phyloP scores from a whole-genome alignment of 257 asterid species.

The Solanum chilense region DNA sequence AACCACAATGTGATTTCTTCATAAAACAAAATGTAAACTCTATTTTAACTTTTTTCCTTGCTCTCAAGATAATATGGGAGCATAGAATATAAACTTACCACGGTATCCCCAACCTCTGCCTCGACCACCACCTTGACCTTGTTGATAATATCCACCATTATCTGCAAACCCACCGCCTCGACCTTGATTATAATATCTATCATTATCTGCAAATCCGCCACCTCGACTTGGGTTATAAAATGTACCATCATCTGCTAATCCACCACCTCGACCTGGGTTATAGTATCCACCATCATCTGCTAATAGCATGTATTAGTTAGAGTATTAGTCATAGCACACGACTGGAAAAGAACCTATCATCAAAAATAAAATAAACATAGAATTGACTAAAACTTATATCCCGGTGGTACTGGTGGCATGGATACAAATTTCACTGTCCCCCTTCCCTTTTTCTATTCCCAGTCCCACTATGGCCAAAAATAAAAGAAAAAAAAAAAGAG shows the following conservation, averaged over 20 bases:
- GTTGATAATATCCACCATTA: neutral
- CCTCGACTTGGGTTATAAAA: neutral
- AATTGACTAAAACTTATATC: neutral
- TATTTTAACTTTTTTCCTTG: neutral
- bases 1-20: neutral
- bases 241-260: constrained; percentile 5
- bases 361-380: neutral
- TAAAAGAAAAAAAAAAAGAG: neutral
- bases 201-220: constrained; percentile 21
- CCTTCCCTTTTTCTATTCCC: neutral
- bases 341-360: neutral
- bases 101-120: constrained; percentile 43
- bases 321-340: neutral
- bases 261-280: neutral
- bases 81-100: constrained; percentile 17
- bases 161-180: neutral
- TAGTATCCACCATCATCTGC: neutral
- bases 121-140: constrained; percentile 18
- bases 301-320: neutral
- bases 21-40: neutral
- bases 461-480: too few relatives aligned
- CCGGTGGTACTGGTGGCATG: neutral
- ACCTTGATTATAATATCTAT: neutral
- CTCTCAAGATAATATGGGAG: neutral
- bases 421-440: neutral